phyloP scores from a whole-genome alignment of 2,329 filamentous ascomycete species.

The Peltaster fructicola region DNA sequence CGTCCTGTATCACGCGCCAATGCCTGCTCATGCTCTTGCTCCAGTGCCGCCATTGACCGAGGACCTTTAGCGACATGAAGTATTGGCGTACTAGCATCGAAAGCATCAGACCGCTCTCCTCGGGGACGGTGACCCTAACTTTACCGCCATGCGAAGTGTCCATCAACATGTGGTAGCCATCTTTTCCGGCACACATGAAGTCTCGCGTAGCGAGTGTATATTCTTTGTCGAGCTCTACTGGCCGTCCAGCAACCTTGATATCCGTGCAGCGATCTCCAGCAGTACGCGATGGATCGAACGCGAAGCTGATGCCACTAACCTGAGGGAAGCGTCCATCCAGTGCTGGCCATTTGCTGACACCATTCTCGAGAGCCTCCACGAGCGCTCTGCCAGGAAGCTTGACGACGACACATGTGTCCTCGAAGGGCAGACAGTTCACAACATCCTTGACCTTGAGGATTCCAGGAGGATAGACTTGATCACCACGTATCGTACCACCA shows the following conservation, averaged over 20 bases:
- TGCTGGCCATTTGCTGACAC: slow-evolving; percentile 62
- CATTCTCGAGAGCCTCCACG: slow-evolving; percentile 67
- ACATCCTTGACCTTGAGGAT: slow-evolving; percentile 47
- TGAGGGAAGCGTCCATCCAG: slow-evolving; percentile 72
- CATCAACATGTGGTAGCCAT: slow-evolving; percentile 65
- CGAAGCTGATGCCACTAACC: slow-evolving; percentile 65
- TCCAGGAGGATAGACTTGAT: slow-evolving; percentile 74
- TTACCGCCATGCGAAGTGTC: slow-evolving; percentile 57
- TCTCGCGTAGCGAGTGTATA: slow-evolving; percentile 67
- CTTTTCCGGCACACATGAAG: slow-evolving; percentile 68
- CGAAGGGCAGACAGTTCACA: slow-evolving; percentile 54
- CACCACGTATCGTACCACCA: slow-evolving; percentile 68
- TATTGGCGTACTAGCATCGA: slow-evolving; percentile 78
- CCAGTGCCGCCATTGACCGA: slow-evolving; percentile 64
- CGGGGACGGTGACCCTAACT: slow-evolving; percentile 61
- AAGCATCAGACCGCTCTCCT: slow-evolving; percentile 76
- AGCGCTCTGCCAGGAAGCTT: slow-evolving; percentile 54
- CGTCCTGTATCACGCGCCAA: slow-evolving; percentile 48
- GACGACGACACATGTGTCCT: slow-evolving; percentile 72
- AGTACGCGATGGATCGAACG: slow-evolving; percentile 47
- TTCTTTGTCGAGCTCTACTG: slow-evolving; percentile 42
- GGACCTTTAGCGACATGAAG: slow-evolving; percentile 68
- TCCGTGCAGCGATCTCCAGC: slow-evolving; percentile 45
- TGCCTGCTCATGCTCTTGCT: slow-evolving; percentile 43
- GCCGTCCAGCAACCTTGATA: slow-evolving; percentile 41